Percentiles rank a stretch among this genome's conserved stretches.
phyloP scores from a whole-genome alignment of 257 asterid genomes.

The Nicotiana attenuata region DNA sequence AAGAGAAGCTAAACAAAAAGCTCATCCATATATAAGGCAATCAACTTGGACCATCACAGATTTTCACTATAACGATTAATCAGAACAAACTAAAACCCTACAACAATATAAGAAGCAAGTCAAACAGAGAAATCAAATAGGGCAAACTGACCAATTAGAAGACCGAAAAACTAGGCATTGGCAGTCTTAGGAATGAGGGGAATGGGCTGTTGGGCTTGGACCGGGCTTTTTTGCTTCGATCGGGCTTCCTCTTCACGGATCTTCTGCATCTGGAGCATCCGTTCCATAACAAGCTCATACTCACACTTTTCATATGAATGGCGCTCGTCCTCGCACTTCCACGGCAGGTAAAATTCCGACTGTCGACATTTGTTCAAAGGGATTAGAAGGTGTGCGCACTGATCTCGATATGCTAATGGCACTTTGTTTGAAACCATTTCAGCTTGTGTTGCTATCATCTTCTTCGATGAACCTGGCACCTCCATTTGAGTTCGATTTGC shows the following conservation, averaged over 20 bases:
- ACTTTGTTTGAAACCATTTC: slow-evolving; percentile 68
- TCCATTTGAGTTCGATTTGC: slow-evolving; percentile 42
- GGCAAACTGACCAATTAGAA: neutral
- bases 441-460: slow-evolving; percentile 47
- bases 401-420: slow-evolving; percentile 78
- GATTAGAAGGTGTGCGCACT: slow-evolving; percentile 90
- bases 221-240: neutral
- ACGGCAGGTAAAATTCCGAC: slow-evolving; percentile 80
- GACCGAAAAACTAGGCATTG: slow-evolving; percentile 38
- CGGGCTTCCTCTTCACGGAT: slow-evolving; percentile 62
- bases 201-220: slow-evolving; percentile 33
- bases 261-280: slow-evolving; percentile 98
- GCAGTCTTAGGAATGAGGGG: slow-evolving; percentile 79
- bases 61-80: neutral
- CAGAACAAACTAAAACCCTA: too few species aligned
- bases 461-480: slow-evolving; percentile 88
- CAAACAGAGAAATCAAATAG: neutral
- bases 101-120: too few species aligned
- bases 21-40: neutral
- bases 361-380: slow-evolving; percentile 90
- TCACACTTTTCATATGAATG: slow-evolving; percentile 84
- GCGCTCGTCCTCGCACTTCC: slow-evolving; percentile 89
- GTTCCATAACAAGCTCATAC: slow-evolving; percentile 96
- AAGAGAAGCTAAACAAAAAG: neutral
- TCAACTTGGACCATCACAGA: neutral